phyloP scores from a whole-genome alignment of 352 stramenopile genomes.

The Phytopythium sindhum region DNA sequence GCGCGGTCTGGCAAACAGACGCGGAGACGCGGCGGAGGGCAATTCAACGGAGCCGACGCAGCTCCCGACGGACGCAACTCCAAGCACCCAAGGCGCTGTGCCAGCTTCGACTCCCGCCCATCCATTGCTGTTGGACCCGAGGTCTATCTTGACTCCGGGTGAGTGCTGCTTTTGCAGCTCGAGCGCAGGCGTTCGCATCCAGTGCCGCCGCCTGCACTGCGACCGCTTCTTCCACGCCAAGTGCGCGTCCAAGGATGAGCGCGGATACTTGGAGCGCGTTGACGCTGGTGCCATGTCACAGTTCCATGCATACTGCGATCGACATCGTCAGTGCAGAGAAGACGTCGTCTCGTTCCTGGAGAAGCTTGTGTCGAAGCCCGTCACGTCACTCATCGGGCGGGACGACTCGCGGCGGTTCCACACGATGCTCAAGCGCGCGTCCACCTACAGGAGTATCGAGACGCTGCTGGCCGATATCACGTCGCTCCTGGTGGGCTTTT shows the following conservation, averaged over 20 bases:
- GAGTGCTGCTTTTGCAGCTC: constrained; percentile 55
- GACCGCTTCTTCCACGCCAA: constrained; percentile 59
- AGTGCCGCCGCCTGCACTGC: constrained; percentile 56
- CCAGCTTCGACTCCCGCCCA: not conserved
- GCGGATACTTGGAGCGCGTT: constrained; percentile 36
- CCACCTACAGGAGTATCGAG: constrained; percentile 35
- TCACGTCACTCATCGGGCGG: constrained; percentile 45
- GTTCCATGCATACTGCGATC: constrained; percentile 68
- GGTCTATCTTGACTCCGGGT: constrained; percentile 6
- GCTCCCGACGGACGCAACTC: not conserved
- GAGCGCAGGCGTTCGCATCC: constrained; percentile 37
- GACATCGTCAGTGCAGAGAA: constrained; percentile 36
- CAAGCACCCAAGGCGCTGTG: not conserved
- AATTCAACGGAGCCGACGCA: constrained; percentile 11
- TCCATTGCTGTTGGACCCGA: not conserved
- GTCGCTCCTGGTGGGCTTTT: constrained; percentile 42
- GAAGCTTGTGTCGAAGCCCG: constrained; percentile 52
- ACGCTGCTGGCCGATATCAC: constrained; percentile 38
- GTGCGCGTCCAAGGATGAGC: constrained; percentile 38
- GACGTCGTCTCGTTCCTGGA: constrained; percentile 41
- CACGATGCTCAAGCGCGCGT: constrained; percentile 37
- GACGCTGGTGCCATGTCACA: constrained; percentile 26
- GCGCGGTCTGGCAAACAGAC: constrained; percentile 17
- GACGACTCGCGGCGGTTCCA: constrained; percentile 47
- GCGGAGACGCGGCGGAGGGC: not conserved